Evolutionary conservation across 805 yeast genomes (phyloP).

Genomic region (Zygosaccharomyces rouxii): DNA sequence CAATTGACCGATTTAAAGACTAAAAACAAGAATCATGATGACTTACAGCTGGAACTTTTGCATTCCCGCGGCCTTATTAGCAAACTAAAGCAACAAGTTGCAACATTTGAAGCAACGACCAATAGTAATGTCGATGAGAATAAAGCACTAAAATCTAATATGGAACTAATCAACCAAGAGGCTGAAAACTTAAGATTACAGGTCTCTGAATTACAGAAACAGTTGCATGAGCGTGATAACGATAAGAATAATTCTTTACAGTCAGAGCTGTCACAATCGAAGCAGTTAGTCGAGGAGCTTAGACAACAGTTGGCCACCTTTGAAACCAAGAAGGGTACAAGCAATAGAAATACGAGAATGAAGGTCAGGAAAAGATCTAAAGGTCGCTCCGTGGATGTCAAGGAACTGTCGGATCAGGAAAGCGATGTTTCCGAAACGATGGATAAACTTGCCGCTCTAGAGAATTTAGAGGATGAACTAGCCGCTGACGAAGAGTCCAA

Average conservation of each 20-base stretch:
- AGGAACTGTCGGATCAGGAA: conserved; percentile 5
- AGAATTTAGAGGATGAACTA: not conserved
- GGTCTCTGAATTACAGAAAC: not conserved
- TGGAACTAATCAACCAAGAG: not conserved
- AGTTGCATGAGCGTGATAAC: not conserved
- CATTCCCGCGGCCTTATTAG: conserved; percentile 61
- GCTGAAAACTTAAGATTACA: not conserved
- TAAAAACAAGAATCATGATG: not conserved
- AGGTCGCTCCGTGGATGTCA: not conserved
- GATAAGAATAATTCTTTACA: not conserved
- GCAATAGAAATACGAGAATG: not conserved
- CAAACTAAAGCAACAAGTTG: conserved; percentile 45
- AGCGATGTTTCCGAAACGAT: conserved; percentile 12
- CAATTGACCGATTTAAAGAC: conserved; percentile 26
- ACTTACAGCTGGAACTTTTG: conserved; percentile 53
- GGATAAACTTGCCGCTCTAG: conserved; percentile 5
- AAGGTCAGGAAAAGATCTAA: not conserved
- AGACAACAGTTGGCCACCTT: not conserved
- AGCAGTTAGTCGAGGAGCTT: not conserved
- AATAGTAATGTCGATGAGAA: not conserved
- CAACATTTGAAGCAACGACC: conserved; percentile 18
- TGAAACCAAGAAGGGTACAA: not conserved
- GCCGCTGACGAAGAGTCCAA: conserved; percentile 56
- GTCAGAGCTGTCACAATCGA: not conserved
- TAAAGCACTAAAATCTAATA: not conserved